Base-by-base conservation (phyloP, 352 stramenopile species). In the Elongisporangium prolatum region DNA sequence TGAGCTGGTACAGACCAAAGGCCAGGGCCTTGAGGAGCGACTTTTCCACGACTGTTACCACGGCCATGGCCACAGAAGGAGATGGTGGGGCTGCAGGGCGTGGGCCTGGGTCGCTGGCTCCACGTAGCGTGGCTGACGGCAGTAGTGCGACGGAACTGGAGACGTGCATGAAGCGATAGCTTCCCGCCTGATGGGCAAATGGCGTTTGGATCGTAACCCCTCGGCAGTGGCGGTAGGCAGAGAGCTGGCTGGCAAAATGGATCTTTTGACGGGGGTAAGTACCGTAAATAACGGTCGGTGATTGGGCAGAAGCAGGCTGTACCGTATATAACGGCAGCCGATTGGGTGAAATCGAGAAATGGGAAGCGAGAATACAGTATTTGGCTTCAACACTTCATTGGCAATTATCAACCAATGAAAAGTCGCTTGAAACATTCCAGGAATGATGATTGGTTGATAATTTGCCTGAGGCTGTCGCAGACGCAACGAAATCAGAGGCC, bases 1-100 rank as follows among this genome's bases (percentile, higher is more conserved):
- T 69, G 18, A 91, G 40, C 34, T 85, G 81, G 52, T 88, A 86
- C 40, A 91, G 67, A 37, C 89, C 66, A 54, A 88, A 89, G 48
- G 81, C 79, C 20, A 91, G 64, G 21, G 80, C 71, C 54, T 75
- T 79, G 56, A 91, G 62, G 24, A 91, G 63, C 21, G 77, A 77
- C 44, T 72, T 76, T 58, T 91, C 81, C 24, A 89, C 72, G 10
- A 66, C 65, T 1, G 74, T 75, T 24, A 91, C 65, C 14, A 90
- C 67, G 1, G 69, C 68, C 63, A 73, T 79, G 52, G 72, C 70
- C 34, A 64, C 58, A 3, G 72, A 78, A 18, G 54, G 52, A 28
- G 28, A 9, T 9, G 28, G 4, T 40, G 9, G 9, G 28, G 28
- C 4, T 13, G 28, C 28, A 14, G 28, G 28, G 28, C 5, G 4